Percentiles rank a stretch among this genome's conserved stretches.
Conservation (phyloP, 169 alveolate genomes). For the Plasmodium relictum region DNA sequence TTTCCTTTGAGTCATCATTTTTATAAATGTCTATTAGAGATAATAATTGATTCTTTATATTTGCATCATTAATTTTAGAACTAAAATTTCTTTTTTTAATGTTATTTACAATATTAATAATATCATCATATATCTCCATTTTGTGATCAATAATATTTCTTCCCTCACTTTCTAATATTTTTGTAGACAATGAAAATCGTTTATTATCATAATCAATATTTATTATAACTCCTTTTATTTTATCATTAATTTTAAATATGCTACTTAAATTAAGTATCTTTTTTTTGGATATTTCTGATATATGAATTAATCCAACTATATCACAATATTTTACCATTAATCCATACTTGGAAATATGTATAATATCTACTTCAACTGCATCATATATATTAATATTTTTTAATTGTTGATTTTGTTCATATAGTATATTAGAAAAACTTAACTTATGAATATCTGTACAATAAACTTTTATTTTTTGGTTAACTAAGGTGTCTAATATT, state of each 20-base stretch:
- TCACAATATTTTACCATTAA: conserved; percentile 75
- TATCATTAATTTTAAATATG: conserved; percentile 55
- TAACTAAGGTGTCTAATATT: conserved; percentile 15
- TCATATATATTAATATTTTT: conserved; percentile 62
- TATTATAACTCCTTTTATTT: conserved; percentile 64
- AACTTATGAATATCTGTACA: conserved; percentile 71
- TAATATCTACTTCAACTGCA: conserved; percentile 52
- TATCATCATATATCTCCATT: conserved; percentile 45
- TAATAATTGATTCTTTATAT: conserved; percentile 62
- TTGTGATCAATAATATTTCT: conserved; percentile 61
- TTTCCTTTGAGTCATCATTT: conserved; percentile 11
- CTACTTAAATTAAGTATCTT: conserved; percentile 36
- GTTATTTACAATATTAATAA: conserved; percentile 15
- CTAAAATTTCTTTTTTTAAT: conserved; percentile 51
- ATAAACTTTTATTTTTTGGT: conserved; percentile 54
- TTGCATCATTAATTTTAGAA: conserved; percentile 43
- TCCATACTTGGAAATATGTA: conserved; percentile 75
- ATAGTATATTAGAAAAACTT: conserved; percentile 65
- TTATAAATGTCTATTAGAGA: conserved; percentile 68
- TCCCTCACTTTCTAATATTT: conserved; percentile 55
- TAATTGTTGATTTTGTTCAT: conserved; percentile 76
- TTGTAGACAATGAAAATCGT: conserved; percentile 66
- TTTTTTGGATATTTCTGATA: conserved; percentile 71
- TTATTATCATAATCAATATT: conserved; percentile 72
- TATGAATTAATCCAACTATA: conserved; percentile 64